Evolutionary conservation across 169 alveolate genomes (phyloP).

Genomic region (Plasmodium chabaudi): DNA sequence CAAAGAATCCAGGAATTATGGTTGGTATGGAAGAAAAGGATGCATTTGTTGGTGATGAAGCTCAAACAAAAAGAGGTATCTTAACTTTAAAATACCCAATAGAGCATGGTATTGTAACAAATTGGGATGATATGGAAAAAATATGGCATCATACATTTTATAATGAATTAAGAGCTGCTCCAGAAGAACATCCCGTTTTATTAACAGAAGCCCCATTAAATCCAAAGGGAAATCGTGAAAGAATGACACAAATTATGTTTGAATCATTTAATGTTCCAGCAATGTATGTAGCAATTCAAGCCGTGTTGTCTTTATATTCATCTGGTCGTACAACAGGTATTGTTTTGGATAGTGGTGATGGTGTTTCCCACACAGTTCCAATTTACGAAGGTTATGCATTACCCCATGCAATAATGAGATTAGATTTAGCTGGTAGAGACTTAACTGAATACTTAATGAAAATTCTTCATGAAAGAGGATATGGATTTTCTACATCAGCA

Average conservation of each 20-base stretch:
- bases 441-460: slow-evolving; percentile 95
- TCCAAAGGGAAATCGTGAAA: slow-evolving; percentile 97
- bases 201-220: slow-evolving; percentile 98
- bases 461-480: slow-evolving; percentile 96
- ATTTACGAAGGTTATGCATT: slow-evolving; percentile 99
- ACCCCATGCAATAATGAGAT: slow-evolving; percentile 97
- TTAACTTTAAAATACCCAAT: slow-evolving; percentile 97
- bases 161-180: slow-evolving; percentile 97
- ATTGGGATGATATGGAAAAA: slow-evolving; percentile 99
- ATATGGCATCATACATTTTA: slow-evolving; percentile 99
- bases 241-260: slow-evolving; percentile 97
- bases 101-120: slow-evolving; percentile 98
- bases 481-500: slow-evolving; percentile 96
- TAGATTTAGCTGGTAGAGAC: slow-evolving; percentile 99
- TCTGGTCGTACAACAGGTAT: slow-evolving; percentile 99
- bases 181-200: slow-evolving; percentile 97
- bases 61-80: slow-evolving; percentile 98
- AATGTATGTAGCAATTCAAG: slow-evolving; percentile 97
- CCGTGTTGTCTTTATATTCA: slow-evolving; percentile 98
- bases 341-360: slow-evolving; percentile 99
- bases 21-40: slow-evolving; percentile 98
- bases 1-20: slow-evolving; percentile 95
- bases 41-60: slow-evolving; percentile 98
- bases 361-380: slow-evolving; percentile 98
- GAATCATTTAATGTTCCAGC: slow-evolving; percentile 99